phyloP scores from a whole-genome alignment of 495 filamentous ascomycete species.

The Neurospora sublineolata region DNA sequence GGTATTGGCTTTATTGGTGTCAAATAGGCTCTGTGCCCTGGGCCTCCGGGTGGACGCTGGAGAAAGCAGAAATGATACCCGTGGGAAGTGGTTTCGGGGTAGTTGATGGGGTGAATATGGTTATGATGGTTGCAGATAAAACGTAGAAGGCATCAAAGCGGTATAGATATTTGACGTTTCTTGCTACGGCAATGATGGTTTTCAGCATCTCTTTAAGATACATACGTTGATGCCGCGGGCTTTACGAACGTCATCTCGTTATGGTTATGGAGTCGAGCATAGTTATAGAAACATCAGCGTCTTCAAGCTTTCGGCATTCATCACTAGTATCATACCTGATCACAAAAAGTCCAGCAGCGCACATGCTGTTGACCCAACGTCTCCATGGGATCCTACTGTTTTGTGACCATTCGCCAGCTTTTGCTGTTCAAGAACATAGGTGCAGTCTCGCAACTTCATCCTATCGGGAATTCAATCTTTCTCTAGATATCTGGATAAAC shows the following conservation, averaged over 20 bases:
- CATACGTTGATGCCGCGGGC: background rate
- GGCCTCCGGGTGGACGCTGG: background rate
- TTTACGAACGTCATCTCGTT: background rate
- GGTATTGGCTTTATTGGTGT: slow-evolving; percentile 76
- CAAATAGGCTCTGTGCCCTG: slow-evolving; percentile 33
- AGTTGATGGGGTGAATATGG: background rate
- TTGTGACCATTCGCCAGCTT: too few relatives aligned
- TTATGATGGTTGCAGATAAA: background rate
- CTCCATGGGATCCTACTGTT: too few relatives aligned
- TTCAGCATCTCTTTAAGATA: background rate
- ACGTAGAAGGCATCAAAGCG: background rate
- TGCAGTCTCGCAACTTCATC: too few relatives aligned
- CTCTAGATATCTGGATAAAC: too few relatives aligned
- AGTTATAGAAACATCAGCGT: background rate
- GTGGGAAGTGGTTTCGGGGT: background rate
- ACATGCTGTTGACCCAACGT: background rate
- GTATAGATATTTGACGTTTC: background rate
- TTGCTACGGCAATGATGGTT: background rate
- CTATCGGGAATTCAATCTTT: too few relatives aligned
- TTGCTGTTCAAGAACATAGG: too few relatives aligned
- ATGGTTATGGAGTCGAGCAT: background rate
- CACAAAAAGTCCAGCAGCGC: background rate
- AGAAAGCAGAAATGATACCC: background rate
- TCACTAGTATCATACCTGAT: background rate
- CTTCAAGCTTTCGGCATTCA: background rate